Evolutionary conservation across 2,329 filamentous ascomycete genomes (phyloP).

Genomic region (Penicillium sp.): DNA sequence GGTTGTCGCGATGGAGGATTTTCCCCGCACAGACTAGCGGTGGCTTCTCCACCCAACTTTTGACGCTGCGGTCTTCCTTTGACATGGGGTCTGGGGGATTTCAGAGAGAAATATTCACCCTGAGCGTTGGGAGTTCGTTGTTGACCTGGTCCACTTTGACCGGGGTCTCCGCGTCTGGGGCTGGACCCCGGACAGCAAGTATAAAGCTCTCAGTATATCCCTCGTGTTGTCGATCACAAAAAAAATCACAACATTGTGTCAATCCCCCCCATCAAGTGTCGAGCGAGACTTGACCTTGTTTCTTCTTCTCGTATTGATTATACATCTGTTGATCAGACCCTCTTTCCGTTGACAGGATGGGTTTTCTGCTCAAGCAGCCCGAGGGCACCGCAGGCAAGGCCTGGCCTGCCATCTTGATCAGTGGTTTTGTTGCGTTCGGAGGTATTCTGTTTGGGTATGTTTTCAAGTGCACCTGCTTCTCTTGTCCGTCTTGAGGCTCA

Average conservation of each 20-base stretch:
- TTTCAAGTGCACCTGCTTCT: not conserved
- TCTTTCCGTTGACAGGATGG: not conserved
- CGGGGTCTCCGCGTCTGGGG: not conserved
- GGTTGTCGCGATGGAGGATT: not conserved
- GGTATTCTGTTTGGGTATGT: conserved; percentile 51
- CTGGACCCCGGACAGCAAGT: not conserved
- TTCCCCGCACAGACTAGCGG: not conserved
- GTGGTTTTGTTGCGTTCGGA: conserved; percentile 54
- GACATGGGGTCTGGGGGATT: not conserved
- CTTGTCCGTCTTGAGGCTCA: not conserved
- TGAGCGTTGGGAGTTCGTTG: not conserved
- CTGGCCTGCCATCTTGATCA: conserved; percentile 47
- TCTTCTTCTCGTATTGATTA: not conserved
- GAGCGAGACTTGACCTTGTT: not conserved
- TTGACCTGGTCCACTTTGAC: not conserved
- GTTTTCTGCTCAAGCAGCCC: conserved; percentile 30
- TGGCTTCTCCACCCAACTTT: too few species aligned
- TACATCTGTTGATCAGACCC: not conserved
- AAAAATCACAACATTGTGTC: not conserved
- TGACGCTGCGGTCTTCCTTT: too few species aligned
- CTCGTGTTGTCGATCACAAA: not conserved
- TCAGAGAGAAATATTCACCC: not conserved
- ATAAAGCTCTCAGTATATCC: not conserved
- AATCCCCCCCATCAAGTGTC: not conserved
- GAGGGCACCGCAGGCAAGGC: conserved; percentile 39